Percentiles rank a stretch among this genome's conserved stretches.
phyloP scores from a whole-genome alignment of 805 yeast genomes.

The Lachancea sp. region DNA sequence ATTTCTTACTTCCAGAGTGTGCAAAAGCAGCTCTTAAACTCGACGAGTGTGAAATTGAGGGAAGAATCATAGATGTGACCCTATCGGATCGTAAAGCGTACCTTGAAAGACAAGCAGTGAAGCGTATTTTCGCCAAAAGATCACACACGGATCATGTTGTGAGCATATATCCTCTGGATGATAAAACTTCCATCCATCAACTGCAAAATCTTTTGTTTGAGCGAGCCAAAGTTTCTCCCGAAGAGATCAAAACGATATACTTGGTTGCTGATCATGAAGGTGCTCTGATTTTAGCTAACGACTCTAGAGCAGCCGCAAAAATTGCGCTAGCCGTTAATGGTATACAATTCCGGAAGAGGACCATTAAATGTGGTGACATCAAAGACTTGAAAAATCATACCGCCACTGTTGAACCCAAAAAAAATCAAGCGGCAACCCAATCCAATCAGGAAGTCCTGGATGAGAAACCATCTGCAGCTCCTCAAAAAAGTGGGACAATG shows the following conservation, averaged over 20 bases:
- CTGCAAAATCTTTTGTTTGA: constrained; percentile 15
- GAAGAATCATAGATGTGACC: constrained; percentile 43
- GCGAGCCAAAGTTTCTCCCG: constrained; percentile 6
- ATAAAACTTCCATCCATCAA: constrained; percentile 21
- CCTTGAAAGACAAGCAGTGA: constrained; percentile 30
- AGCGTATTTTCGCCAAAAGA: constrained; percentile 23
- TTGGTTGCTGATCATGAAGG: constrained; percentile 41
- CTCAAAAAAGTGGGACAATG: constrained; percentile 14
- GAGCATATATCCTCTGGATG: constrained; percentile 27
- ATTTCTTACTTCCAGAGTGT: constrained; percentile 38
- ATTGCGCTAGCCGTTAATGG: constrained; percentile 42
- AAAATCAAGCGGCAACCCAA: too few relatives aligned
- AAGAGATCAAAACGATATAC: constrained; percentile 36
- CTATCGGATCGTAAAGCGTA: constrained; percentile 40
- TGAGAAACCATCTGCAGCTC: background rate
- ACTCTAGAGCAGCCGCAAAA: constrained; percentile 43
- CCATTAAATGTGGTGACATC: constrained; percentile 32
- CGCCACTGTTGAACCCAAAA: background rate
- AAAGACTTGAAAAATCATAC: constrained; percentile 24
- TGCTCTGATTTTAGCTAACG: constrained; percentile 45
- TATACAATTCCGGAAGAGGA: constrained; percentile 31
- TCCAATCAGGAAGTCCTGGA: background rate
- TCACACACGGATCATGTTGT: constrained; percentile 12
- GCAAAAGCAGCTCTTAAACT: constrained; percentile 44
- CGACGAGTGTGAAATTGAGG: constrained; percentile 39